These are phyloP conservation scores for Scleromitrula shiraiana DNA, from an alignment of 2,329 filamentous ascomycete genomes.

Conservation along the genomic window DNA sequence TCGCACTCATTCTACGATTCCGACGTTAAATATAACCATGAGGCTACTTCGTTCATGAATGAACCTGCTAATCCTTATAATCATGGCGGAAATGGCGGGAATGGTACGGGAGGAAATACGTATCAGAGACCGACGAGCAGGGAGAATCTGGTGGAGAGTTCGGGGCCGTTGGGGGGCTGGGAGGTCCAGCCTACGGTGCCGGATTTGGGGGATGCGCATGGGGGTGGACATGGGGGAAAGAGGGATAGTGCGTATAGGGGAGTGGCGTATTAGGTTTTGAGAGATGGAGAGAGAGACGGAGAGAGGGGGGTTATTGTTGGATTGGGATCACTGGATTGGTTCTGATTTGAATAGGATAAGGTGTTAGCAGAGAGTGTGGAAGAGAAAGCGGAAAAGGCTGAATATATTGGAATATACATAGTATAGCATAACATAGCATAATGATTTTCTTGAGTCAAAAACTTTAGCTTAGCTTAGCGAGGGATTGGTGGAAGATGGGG, in stretches of 20 bases:
- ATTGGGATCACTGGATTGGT: no score
- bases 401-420: no score
- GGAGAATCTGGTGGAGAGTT: conserved; percentile 21
- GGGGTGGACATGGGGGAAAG: not conserved
- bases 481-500: no score
- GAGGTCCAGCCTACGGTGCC: conserved; percentile 17
- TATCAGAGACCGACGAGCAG: conserved; percentile 10
- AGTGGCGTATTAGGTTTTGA: conserved; percentile 24
- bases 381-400: no score
- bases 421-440: no score
- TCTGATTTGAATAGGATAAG: no score
- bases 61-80: conserved; percentile 27
- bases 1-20: conserved; percentile 15
- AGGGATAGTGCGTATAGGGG: conserved; percentile 22
- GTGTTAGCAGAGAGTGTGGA: no score
- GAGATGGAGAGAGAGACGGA: no score
- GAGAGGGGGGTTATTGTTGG: no score
- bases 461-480: no score
- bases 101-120: conserved; percentile 9
- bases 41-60: conserved; percentile 21
- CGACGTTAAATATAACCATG: conserved; percentile 20
- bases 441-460: no score
- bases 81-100: conserved; percentile 15
- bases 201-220: not conserved
- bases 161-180: conserved; percentile 22